Percentiles rank a stretch among this genome's conserved stretches.
phyloP scores from a whole-genome alignment of 2,329 filamentous ascomycete genomes.

The Alternaria ventricosa region DNA sequence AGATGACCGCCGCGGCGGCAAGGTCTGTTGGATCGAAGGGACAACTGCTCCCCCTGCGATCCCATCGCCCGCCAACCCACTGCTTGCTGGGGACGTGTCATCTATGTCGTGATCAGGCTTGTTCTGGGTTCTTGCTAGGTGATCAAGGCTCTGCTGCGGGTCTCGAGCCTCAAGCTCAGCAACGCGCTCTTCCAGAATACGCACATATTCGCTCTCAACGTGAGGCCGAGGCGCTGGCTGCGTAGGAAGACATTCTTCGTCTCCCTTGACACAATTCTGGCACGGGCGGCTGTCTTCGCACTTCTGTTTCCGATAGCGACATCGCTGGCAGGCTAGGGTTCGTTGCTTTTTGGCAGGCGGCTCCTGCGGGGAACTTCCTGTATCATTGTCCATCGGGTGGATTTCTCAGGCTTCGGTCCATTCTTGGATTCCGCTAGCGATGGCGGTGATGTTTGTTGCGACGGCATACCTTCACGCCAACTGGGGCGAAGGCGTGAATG shows the following conservation, averaged over 20 bases:
- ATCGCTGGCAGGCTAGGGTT: constrained; percentile 63
- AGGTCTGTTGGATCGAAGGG: neutral
- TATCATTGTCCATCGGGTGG: neutral
- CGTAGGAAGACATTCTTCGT: constrained; percentile 64
- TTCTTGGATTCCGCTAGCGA: neutral
- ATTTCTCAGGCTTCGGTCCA: neutral
- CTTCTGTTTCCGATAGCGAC: constrained; percentile 31
- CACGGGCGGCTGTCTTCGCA: constrained; percentile 31
- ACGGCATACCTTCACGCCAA: neutral
- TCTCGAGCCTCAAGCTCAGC: constrained; percentile 24
- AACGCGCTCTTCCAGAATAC: constrained; percentile 22
- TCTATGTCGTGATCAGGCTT: neutral
- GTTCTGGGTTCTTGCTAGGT: constrained; percentile 2
- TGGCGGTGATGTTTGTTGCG: neutral
- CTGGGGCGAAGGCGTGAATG: neutral
- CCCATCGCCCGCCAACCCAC: neutral
- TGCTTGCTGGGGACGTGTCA: neutral
- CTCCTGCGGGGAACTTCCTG: constrained; percentile 3
- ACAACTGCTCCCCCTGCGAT: neutral
- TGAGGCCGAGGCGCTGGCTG: constrained; percentile 15
- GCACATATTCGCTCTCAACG: constrained; percentile 26
- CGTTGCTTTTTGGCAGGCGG: constrained; percentile 21
- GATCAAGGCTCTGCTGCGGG: constrained; percentile 21
- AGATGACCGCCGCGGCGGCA: constrained; percentile 3
- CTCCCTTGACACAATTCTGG: constrained; percentile 78